These are phyloP conservation scores for Fusarium devonianum DNA, from an alignment of 2,329 filamentous ascomycete genomes.

Conservation along the genomic window DNA sequence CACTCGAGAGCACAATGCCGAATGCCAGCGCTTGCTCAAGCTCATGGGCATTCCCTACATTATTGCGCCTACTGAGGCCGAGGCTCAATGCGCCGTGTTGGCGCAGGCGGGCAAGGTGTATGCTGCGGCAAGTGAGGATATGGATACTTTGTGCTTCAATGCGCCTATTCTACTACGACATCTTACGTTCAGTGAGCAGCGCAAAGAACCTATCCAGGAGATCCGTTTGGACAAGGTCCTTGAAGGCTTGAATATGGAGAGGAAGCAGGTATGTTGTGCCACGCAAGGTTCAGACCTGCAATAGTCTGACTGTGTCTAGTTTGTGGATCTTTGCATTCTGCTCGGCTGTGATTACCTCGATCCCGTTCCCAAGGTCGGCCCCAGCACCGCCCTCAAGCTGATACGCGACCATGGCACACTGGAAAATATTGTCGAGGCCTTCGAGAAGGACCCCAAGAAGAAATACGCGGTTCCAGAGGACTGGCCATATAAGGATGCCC, in stretches of 20 bases:
- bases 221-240: constrained; percentile 88
- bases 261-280: constrained; percentile 69
- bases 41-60: constrained; percentile 97
- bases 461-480: constrained; percentile 92
- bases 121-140: constrained; percentile 95
- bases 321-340: constrained; percentile 96
- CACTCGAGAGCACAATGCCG: constrained; percentile 94
- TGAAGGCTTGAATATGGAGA: constrained; percentile 86
- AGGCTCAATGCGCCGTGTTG: constrained; percentile 92
- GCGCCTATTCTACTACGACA: constrained; percentile 89
- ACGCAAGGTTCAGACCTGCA: neutral
- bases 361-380: constrained; percentile 92
- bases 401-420: constrained; percentile 91
- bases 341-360: constrained; percentile 98
- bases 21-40: constrained; percentile 89
- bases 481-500: constrained; percentile 93
- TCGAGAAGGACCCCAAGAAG: constrained; percentile 77
- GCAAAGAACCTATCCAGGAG: constrained; percentile 97
- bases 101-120: constrained; percentile 94
- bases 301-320: constrained; percentile 59
- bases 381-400: constrained; percentile 88
- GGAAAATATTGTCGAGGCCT: constrained; percentile 83
- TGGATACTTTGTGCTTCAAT: constrained; percentile 98
- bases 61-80: constrained; percentile 93
- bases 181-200: constrained; percentile 94